A percentile compares a stretch with the other conserved stretches of the same genome.
Evolutionary conservation across 495 filamentous ascomycete species (phyloP).

Genomic region (Penicillium coffeae): DNA sequence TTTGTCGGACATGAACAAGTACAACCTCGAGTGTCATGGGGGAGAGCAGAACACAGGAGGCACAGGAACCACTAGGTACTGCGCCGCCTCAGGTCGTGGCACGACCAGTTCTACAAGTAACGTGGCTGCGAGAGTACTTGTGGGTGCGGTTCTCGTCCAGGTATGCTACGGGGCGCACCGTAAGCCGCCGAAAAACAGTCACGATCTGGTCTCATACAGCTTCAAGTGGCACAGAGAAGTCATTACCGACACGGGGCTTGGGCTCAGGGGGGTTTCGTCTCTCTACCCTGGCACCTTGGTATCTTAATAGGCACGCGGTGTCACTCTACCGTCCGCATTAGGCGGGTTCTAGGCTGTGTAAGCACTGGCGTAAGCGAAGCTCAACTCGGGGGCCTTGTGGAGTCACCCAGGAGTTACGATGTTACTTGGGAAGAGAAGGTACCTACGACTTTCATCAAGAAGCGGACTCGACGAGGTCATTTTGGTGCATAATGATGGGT

Average conservation of each 20-base stretch:
- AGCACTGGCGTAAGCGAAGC: conserved; percentile 3
- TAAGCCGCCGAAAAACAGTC: too few species aligned
- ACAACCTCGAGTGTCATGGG: conserved; percentile 1
- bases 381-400: too few species aligned
- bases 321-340: conserved; percentile 10
- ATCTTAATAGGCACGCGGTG: conserved; percentile 2
- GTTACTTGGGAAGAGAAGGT: background rate
- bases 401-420: too few species aligned
- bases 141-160: background rate
- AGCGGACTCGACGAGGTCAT: too few species aligned
- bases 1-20: conserved; percentile 8
- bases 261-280: background rate
- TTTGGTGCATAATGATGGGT: background rate
- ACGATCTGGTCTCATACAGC: background rate
- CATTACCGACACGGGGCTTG: too few species aligned
- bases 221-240: background rate
- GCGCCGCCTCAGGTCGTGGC: background rate
- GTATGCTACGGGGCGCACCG: too few species aligned
- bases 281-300: background rate
- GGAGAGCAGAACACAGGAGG: background rate
- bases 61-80: background rate
- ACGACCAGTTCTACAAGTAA: background rate
- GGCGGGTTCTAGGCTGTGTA: conserved; percentile 5
- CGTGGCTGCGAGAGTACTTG: background rate
- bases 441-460: too few species aligned